Conservation (phyloP, 371 early-diverging fungal species). For the Circinella minor region DNA sequence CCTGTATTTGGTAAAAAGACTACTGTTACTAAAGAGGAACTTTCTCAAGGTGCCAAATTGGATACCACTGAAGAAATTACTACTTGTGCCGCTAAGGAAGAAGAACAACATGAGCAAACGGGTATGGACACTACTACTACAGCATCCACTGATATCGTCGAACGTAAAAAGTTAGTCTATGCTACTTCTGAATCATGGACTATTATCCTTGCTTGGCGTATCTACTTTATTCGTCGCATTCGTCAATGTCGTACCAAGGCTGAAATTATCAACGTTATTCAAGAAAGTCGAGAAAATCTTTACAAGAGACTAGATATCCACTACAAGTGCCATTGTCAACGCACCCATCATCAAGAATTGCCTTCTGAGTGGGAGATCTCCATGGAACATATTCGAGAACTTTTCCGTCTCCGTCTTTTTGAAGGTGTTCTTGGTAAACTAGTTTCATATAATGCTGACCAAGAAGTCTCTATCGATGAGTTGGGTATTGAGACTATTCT, state of each 20-base stretch:
- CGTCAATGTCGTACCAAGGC: conserved; percentile 35
- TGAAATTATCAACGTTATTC: conserved; percentile 29
- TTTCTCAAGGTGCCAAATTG: conserved; percentile 21
- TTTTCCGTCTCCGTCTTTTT: conserved; percentile 39
- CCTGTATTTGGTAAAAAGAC: conserved; percentile 44
- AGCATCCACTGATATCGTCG: no score
- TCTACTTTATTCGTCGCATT: conserved; percentile 36
- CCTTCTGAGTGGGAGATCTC: conserved; percentile 37
- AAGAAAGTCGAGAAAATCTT: conserved; percentile 36
- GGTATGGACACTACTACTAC: no score
- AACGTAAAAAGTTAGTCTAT: neutral
- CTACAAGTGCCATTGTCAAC: conserved; percentile 28
- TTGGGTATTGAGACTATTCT: conserved; percentile 30
- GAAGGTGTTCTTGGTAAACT: conserved; percentile 33
- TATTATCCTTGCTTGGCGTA: conserved; percentile 44
- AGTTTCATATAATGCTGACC: conserved; percentile 13
- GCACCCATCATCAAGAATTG: conserved; percentile 26
- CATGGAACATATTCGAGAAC: conserved; percentile 40
- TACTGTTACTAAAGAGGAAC: conserved; percentile 4
- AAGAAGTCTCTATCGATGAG: conserved; percentile 16
- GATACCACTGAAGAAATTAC: conserved; percentile 28
- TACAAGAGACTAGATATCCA: conserved; percentile 41
- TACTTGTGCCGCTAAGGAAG: conserved; percentile 21
- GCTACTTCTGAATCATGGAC: conserved; percentile 34
- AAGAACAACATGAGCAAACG: conserved; percentile 20